These are phyloP conservation scores for Myxozyma monticola DNA, from an alignment of 805 yeast genomes.

Conservation along the genomic window DNA sequence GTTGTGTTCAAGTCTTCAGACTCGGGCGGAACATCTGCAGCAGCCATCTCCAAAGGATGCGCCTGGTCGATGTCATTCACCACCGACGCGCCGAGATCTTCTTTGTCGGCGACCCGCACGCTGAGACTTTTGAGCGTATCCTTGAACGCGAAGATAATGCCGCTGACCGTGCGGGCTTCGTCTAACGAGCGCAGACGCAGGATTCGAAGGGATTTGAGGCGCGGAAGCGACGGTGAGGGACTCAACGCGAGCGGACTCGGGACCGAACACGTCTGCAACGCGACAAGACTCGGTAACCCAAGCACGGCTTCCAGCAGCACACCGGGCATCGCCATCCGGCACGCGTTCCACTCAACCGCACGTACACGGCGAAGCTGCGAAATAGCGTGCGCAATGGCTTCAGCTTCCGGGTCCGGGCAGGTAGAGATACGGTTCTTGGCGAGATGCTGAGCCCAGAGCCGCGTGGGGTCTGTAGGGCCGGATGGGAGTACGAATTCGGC, in stretches of 20 bases:
- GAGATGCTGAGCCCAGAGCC: no score
- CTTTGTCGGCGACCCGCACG: slow-evolving; percentile 21
- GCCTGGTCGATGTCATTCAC: slow-evolving; percentile 9
- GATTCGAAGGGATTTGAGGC: slow-evolving; percentile 14
- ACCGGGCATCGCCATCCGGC: slow-evolving; percentile 13
- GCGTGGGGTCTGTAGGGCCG: no score
- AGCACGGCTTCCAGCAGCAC: slow-evolving; percentile 10
- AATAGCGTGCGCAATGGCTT: slow-evolving; percentile 1
- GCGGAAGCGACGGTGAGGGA: background rate
- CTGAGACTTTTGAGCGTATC: slow-evolving; percentile 10
- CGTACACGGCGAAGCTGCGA: background rate
- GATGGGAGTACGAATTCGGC: slow-evolving; percentile 10
- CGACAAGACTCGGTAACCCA: slow-evolving; percentile 3
- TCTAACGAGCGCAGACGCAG: slow-evolving; percentile 17
- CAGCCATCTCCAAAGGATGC: background rate
- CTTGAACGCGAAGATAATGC: slow-evolving; percentile 8
- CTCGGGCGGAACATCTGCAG: background rate
- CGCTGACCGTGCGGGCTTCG: slow-evolving; percentile 17
- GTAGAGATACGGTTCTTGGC: no score
- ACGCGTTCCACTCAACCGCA: slow-evolving; percentile 24
- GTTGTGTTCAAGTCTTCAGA: slow-evolving; percentile 11
- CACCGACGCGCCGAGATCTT: slow-evolving; percentile 5
- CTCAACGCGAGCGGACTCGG: slow-evolving; percentile 2
- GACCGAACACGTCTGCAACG: slow-evolving; percentile 21
- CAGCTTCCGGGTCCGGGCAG: no score